These are phyloP conservation scores for Yarrowia phangngaensis DNA, from an alignment of 805 yeast genomes.

Conservation along the genomic window DNA sequence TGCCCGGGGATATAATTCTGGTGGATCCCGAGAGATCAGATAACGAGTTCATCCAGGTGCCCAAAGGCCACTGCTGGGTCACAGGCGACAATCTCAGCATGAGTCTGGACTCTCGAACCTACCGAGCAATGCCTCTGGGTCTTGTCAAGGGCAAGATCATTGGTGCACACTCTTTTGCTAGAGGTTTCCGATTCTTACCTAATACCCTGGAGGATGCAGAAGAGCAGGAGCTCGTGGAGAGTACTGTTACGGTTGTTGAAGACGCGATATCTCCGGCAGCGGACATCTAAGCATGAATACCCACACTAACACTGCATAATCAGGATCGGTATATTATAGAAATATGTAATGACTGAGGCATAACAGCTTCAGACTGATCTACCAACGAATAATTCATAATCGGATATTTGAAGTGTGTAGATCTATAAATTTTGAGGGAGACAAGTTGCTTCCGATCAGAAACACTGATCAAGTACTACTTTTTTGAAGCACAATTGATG, in stretches of 20 bases:
- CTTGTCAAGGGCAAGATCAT: slow-evolving; percentile 81
- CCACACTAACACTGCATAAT: too few species aligned
- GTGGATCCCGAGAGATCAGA: slow-evolving; percentile 53
- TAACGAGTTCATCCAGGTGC: slow-evolving; percentile 63
- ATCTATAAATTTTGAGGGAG: too few species aligned
- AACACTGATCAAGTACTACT: too few species aligned
- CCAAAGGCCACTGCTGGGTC: slow-evolving; percentile 95
- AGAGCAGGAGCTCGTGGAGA: neutral
- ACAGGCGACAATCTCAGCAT: slow-evolving; percentile 91
- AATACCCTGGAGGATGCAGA: slow-evolving; percentile 16
- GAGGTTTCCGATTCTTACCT: slow-evolving; percentile 8
- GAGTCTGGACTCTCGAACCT: slow-evolving; percentile 84
- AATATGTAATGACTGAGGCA: too few species aligned
- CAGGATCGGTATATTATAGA: slow-evolving; percentile 4
- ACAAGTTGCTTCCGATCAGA: too few species aligned
- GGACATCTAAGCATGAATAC: too few species aligned
- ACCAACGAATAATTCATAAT: too few species aligned
- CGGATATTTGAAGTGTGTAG: too few species aligned
- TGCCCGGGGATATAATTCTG: slow-evolving; percentile 87
- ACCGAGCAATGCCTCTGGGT: slow-evolving; percentile 86
- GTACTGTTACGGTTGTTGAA: slow-evolving; percentile 7
- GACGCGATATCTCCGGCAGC: too few species aligned
- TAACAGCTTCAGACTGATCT: too few species aligned
- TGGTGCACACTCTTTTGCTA: slow-evolving; percentile 44
- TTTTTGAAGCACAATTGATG: too few species aligned